Conservation (phyloP, 495 filamentous ascomycete genomes). For the Annulohypoxylon stygium region DNA sequence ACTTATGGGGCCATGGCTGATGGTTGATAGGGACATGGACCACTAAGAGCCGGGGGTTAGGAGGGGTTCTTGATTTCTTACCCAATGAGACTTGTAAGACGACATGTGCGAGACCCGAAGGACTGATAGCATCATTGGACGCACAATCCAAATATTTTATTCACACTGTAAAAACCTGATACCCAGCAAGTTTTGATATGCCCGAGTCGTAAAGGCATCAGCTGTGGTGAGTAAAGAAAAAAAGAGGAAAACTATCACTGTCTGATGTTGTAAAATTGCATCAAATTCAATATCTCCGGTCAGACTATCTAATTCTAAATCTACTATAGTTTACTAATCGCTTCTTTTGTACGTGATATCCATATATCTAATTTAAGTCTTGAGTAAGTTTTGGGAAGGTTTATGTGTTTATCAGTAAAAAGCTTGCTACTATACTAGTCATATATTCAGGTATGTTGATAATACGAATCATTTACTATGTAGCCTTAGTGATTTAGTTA, state of each 20-base stretch:
- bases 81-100: slow-evolving; percentile 17
- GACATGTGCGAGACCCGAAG: slow-evolving; percentile 26
- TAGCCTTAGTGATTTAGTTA: neutral
- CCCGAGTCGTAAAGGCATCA: slow-evolving; percentile 6
- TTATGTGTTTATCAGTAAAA: neutral
- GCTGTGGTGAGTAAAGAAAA: neutral
- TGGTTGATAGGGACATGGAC: slow-evolving; percentile 36
- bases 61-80: slow-evolving; percentile 28
- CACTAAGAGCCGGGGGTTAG: slow-evolving; percentile 16
- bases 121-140: slow-evolving; percentile 38
- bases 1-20: slow-evolving; percentile 40
- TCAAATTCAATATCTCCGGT: slow-evolving; percentile 35
- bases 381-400: neutral
- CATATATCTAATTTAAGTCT: neutral
- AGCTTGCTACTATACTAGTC: neutral
- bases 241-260: slow-evolving; percentile 10
- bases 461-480: neutral
- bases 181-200: neutral
- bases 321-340: neutral
- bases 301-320: neutral
- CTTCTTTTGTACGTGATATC: slow-evolving; percentile 5
- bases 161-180: neutral
- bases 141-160: slow-evolving; percentile 4
- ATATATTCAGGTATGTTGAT: neutral
- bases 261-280: slow-evolving; percentile 29